Evolutionary conservation across 73 alveolate genomes (phyloP).

Genomic region (Tetrahymena elliotti): DNA sequence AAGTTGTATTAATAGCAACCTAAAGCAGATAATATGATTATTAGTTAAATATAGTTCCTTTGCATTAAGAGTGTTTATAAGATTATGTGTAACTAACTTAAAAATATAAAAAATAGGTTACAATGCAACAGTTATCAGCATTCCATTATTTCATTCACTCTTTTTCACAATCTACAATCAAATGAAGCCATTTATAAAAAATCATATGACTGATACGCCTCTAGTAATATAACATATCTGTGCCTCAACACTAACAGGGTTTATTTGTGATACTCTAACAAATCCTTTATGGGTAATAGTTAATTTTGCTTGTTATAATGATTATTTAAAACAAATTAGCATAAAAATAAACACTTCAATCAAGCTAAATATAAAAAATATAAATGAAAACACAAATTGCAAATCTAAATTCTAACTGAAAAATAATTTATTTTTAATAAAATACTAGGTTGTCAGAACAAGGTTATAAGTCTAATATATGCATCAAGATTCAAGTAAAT

Average conservation of each 20-base stretch:
- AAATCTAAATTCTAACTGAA: background rate
- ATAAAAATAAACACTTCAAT: background rate
- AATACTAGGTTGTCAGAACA: constrained; percentile 23
- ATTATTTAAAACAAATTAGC: background rate
- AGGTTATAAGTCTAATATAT: constrained; percentile 13
- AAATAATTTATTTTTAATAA: background rate
- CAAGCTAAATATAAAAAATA: background rate
- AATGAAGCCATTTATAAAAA: constrained; percentile 2
- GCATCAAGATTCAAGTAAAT: constrained; percentile 2
- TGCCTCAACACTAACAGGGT: constrained; percentile 28
- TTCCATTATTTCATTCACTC: constrained; percentile 28
- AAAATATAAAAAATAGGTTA: constrained; percentile 13
- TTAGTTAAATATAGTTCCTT: background rate
- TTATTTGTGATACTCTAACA: constrained; percentile 31
- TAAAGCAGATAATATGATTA: background rate
- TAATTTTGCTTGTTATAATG: background rate
- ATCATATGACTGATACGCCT: background rate
- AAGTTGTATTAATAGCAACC: background rate
- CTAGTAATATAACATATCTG: background rate
- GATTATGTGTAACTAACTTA: background rate
- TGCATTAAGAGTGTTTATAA: background rate
- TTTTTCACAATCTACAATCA: constrained; percentile 27
- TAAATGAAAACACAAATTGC: too few relatives aligned
- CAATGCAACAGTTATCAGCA: constrained; percentile 22
- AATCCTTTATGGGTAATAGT: constrained; percentile 41